Evolutionary conservation across 306 rosid genomes (phyloP).

Genomic region (Neltuma alba): DNA sequence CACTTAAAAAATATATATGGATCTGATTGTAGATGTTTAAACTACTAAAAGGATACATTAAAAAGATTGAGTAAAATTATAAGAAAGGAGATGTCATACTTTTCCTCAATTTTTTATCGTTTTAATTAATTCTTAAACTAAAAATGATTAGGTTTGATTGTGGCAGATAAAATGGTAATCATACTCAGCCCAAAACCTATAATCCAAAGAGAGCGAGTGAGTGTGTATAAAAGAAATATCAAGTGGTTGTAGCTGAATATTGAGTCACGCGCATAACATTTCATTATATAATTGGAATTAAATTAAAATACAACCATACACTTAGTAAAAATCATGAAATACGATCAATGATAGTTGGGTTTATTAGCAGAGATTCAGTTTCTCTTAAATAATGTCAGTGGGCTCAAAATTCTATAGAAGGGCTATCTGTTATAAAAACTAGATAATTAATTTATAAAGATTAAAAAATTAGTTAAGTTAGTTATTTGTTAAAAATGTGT

Average conservation of each 20-base stretch:
- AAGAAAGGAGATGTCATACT: too few species aligned
- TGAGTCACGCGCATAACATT: constrained; percentile 37
- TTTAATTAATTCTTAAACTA: not conserved
- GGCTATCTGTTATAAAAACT: too few species aligned
- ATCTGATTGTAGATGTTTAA: too few species aligned
- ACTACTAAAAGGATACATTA: too few species aligned
- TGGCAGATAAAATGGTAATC: constrained; percentile 5
- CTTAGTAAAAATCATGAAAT: not conserved
- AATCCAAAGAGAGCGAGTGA: too few species aligned
- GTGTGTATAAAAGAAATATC: not conserved
- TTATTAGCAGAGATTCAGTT: too few species aligned
- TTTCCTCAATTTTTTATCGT: not conserved
- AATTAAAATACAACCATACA: not conserved
- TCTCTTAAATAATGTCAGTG: too few species aligned
- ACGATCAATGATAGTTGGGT: not conserved
- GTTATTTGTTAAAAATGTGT: too few species aligned
- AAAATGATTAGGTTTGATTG: constrained; percentile 30
- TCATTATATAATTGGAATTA: constrained; percentile 1
- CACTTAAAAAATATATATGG: not conserved
- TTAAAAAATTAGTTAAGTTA: too few species aligned
- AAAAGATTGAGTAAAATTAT: too few species aligned
- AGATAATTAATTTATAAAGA: too few species aligned
- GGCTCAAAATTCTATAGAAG: too few species aligned
- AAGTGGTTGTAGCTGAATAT: constrained; percentile 21
- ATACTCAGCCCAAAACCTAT: not conserved